phyloP scores from a whole-genome alignment of 2,329 filamentous ascomycete genomes.

The Aspergillus niger region DNA sequence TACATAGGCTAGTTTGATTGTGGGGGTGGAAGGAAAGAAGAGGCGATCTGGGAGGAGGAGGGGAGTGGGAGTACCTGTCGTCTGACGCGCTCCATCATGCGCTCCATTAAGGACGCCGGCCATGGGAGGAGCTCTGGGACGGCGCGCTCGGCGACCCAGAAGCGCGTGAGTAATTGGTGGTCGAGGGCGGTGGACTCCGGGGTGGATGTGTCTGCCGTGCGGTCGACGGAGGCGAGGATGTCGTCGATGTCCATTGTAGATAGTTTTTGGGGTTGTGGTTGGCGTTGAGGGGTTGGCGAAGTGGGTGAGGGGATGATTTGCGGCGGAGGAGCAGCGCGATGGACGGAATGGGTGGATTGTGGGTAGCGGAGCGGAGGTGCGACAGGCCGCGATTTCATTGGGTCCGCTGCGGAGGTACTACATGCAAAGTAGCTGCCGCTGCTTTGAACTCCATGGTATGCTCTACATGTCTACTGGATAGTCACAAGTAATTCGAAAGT shows the following conservation, averaged over 20 bases:
- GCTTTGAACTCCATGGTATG: too few relatives aligned
- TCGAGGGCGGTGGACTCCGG: slow-evolving; percentile 57
- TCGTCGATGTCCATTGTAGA: slow-evolving; percentile 71
- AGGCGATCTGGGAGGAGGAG: background rate
- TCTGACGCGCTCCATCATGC: slow-evolving; percentile 72
- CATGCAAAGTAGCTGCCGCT: slow-evolving; percentile 5
- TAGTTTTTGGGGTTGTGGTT: background rate
- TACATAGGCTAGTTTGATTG: too few relatives aligned
- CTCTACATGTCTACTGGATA: too few relatives aligned
- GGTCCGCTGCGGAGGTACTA: background rate
- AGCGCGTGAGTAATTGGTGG: slow-evolving; percentile 83
- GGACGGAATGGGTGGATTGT: slow-evolving; percentile 6
- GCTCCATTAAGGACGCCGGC: slow-evolving; percentile 74
- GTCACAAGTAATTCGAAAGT: too few relatives aligned
- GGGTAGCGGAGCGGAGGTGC: slow-evolving; percentile 23
- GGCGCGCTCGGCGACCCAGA: slow-evolving; percentile 89
- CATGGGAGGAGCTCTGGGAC: slow-evolving; percentile 86
- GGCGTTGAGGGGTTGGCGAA: background rate
- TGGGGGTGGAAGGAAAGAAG: too few relatives aligned
- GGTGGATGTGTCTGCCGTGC: slow-evolving; percentile 46
- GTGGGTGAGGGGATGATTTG: background rate
- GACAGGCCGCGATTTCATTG: slow-evolving; percentile 4
- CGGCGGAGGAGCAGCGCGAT: slow-evolving; percentile 7
- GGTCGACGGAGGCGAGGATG: slow-evolving; percentile 74
- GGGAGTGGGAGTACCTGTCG: slow-evolving; percentile 50